phyloP scores from a whole-genome alignment of 129 eudicot species.

The carrot (Daucus carota) region DNA sequence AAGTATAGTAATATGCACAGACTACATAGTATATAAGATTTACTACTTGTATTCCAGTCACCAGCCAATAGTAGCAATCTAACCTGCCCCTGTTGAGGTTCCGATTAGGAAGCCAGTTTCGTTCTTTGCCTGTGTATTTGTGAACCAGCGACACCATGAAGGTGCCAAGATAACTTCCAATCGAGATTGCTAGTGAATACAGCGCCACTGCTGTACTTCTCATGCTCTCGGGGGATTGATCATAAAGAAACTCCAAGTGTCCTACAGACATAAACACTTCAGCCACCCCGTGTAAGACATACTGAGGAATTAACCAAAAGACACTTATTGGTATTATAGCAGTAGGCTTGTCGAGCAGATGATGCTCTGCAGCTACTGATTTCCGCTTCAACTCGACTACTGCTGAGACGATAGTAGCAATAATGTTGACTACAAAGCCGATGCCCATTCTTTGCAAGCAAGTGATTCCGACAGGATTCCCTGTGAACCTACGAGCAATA shows the following conservation, averaged over 20 bases:
- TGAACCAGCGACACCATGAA: constrained; percentile 62
- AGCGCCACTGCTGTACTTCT: constrained; percentile 78
- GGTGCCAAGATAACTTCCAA: constrained; percentile 69
- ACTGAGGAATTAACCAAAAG: constrained; percentile 86
- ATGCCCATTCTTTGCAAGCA: constrained; percentile 85
- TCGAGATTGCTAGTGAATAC: constrained; percentile 38
- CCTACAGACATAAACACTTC: constrained; percentile 73
- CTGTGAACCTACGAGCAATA: constrained; percentile 50
- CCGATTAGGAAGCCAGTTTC: constrained; percentile 79
- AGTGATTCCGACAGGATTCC: constrained; percentile 63
- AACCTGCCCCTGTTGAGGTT: constrained; percentile 70
- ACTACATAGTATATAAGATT: constrained; percentile 48
- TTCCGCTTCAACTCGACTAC: constrained; percentile 66
- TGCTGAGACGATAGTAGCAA: constrained; percentile 55
- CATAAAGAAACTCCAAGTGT: constrained; percentile 83
- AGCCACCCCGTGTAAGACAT: constrained; percentile 59
- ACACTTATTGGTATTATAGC: constrained; percentile 64
- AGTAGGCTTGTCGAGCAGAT: constrained; percentile 55
- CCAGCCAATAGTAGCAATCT: constrained; percentile 75
- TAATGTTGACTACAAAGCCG: constrained; percentile 56
- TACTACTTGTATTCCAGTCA: constrained; percentile 51
- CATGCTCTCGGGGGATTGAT: constrained; percentile 93
- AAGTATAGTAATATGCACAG: constrained; percentile 51
- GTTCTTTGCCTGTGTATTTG: constrained; percentile 47
- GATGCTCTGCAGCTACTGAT: constrained; percentile 45